These are phyloP conservation scores for Vanrija pseudolonga DNA, from an alignment of 1,284 basidiomycete genomes.

Conservation along the genomic window DNA sequence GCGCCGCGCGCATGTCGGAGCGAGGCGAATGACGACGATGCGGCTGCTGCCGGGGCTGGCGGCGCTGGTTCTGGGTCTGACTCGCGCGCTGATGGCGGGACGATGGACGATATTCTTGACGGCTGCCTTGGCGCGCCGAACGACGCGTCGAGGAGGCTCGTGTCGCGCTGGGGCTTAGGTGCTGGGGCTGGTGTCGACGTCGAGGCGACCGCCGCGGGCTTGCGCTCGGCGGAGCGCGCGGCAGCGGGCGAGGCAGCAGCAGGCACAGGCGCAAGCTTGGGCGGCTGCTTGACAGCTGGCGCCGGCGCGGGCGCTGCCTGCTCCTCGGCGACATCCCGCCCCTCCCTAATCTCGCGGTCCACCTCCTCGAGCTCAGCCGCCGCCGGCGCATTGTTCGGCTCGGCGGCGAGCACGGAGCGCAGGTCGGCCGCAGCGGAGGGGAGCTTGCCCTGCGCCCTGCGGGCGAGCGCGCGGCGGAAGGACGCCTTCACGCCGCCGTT, in stretches of 20 bases:
- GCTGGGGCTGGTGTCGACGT: no score
- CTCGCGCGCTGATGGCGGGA: no score
- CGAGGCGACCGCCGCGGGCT: background rate
- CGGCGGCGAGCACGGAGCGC: slow-evolving; percentile 6
- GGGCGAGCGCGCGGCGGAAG: slow-evolving; percentile 40
- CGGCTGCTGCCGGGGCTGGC: background rate
- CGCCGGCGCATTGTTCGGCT: slow-evolving; percentile 31
- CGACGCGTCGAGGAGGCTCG: background rate
- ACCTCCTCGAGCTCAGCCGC: slow-evolving; percentile 34
- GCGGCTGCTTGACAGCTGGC: no score
- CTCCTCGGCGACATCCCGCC: background rate
- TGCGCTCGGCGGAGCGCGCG: no score
- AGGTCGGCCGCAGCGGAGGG: slow-evolving; percentile 22
- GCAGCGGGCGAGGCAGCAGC: no score
- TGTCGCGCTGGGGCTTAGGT: background rate
- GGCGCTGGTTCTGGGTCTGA: no score
- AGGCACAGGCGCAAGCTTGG: background rate
- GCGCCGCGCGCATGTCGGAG: slow-evolving; percentile 21
- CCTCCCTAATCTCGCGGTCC: background rate
- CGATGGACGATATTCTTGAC: background rate
- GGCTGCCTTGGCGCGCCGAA: background rate
- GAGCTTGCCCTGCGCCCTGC: slow-evolving; percentile 28
- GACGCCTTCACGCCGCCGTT: slow-evolving; percentile 40
- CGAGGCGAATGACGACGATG: slow-evolving; percentile 22
- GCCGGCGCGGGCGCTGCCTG: background rate